phyloP scores from a whole-genome alignment of 2,329 filamentous ascomycete species.

The Ophiostoma quercus region DNA sequence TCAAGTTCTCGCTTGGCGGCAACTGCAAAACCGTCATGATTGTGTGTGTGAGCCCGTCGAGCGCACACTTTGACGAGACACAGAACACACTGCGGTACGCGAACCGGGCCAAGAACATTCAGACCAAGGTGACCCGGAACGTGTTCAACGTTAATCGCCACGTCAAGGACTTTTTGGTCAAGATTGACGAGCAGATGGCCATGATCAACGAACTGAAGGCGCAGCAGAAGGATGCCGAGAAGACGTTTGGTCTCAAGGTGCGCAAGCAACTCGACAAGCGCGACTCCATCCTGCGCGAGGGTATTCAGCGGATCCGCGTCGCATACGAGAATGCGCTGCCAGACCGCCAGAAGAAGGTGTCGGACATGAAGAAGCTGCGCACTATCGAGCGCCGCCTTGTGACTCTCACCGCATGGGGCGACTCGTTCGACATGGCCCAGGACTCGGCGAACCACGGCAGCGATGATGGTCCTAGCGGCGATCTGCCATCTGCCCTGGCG shows the following conservation, averaged over 20 bases:
- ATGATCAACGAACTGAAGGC: slow-evolving; percentile 92
- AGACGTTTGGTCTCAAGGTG: slow-evolving; percentile 78
- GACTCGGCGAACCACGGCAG: slow-evolving; percentile 63
- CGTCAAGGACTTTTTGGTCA: slow-evolving; percentile 98
- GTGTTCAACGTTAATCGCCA: slow-evolving; percentile 99
- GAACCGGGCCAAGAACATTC: slow-evolving; percentile 97
- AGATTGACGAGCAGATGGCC: slow-evolving; percentile 98
- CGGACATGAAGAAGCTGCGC: slow-evolving; percentile 73
- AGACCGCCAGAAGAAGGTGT: slow-evolving; percentile 74
- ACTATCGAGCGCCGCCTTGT: slow-evolving; percentile 79
- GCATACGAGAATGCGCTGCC: slow-evolving; percentile 76
- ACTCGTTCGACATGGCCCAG: slow-evolving; percentile 74
- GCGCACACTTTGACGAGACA: slow-evolving; percentile 94
- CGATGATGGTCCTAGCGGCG: slow-evolving; percentile 34
- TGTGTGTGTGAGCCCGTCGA: slow-evolving; percentile 94
- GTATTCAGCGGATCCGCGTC: slow-evolving; percentile 68
- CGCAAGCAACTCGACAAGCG: slow-evolving; percentile 85
- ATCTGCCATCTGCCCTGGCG: slow-evolving; percentile 62
- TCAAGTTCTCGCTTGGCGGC: slow-evolving; percentile 94
- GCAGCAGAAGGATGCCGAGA: slow-evolving; percentile 85
- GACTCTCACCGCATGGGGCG: slow-evolving; percentile 86
- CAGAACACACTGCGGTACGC: slow-evolving; percentile 97
- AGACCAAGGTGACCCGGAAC: slow-evolving; percentile 98
- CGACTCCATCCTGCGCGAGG: slow-evolving; percentile 68
- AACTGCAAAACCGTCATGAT: slow-evolving; percentile 99